Percentiles rank a stretch among this genome's conserved stretches.
Evolutionary conservation across 2,329 filamentous ascomycete species (phyloP).

Genomic region (Lizonia empirigonia): DNA sequence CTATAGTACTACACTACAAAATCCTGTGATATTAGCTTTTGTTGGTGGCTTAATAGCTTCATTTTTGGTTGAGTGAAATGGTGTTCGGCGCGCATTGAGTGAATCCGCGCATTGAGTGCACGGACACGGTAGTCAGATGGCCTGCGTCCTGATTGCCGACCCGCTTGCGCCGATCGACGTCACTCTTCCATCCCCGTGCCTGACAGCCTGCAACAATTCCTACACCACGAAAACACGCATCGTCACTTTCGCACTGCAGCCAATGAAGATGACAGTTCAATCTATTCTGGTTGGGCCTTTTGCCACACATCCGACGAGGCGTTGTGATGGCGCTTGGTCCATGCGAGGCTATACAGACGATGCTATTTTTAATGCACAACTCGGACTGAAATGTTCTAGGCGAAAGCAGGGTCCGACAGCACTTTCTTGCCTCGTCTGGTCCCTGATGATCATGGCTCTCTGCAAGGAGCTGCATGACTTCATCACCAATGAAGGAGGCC

Average conservation of each 20-base stretch:
- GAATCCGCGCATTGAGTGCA: too few relatives aligned
- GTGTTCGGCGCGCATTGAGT: too few relatives aligned
- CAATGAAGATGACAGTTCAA: neutral
- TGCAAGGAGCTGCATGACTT: neutral
- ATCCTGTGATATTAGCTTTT: too few relatives aligned
- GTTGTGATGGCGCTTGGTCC: neutral
- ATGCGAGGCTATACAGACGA: neutral
- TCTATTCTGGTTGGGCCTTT: neutral
- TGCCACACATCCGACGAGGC: neutral
- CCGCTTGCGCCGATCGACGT: conserved; percentile 4
- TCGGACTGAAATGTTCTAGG: neutral
- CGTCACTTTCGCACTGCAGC: conserved; percentile 2
- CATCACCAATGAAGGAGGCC: neutral
- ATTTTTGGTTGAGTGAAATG: too few relatives aligned
- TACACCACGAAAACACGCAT: neutral
- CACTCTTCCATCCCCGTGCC: conserved; percentile 3
- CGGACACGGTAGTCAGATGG: too few relatives aligned
- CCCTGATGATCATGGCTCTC: neutral
- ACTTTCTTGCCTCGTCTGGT: neutral
- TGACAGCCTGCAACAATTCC: conserved; percentile 8
- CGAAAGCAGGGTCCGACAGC: neutral
- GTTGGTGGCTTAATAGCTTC: too few relatives aligned
- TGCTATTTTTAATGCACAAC: neutral
- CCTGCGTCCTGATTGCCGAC: too few relatives aligned
- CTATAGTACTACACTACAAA: too few relatives aligned